Conservation (phyloP, 2,329 filamentous ascomycete genomes). For the Paecilomyces formosus region DNA sequence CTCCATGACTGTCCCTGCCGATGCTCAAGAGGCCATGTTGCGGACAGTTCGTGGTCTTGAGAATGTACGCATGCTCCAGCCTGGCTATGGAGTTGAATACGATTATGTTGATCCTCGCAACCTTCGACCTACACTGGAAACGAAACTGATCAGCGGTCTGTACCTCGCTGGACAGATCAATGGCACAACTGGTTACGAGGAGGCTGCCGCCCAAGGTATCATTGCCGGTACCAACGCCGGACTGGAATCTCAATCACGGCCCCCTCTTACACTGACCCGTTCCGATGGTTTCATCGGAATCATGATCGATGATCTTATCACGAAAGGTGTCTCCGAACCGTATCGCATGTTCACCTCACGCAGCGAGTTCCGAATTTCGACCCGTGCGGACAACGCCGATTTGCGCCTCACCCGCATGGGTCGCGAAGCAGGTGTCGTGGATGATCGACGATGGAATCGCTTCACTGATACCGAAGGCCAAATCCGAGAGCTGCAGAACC, state of each 20-base stretch:
- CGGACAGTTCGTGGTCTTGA: conserved; percentile 83
- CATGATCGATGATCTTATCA: conserved; percentile 97
- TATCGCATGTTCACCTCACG: conserved; percentile 98
- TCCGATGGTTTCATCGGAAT: conserved; percentile 95
- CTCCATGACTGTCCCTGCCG: conserved; percentile 89
- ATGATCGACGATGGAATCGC: conserved; percentile 66
- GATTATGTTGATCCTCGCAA: conserved; percentile 95
- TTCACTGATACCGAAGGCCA: conserved; percentile 60
- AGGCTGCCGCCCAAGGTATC: conserved; percentile 88
- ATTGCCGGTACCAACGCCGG: conserved; percentile 92
- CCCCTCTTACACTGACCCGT: conserved; percentile 62
- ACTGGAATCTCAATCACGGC: conserved; percentile 60
- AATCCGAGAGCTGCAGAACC: conserved; percentile 57
- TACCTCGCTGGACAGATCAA: conserved; percentile 97
- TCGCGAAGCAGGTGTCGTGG: conserved; percentile 66
- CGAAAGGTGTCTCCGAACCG: conserved; percentile 92
- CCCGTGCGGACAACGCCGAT: conserved; percentile 91
- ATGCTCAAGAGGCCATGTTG: conserved; percentile 78
- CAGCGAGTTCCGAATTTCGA: conserved; percentile 89
- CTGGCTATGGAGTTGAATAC: conserved; percentile 96
- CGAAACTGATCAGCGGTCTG: conserved; percentile 80
- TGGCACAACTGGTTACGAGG: conserved; percentile 95
- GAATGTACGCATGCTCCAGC: conserved; percentile 82
- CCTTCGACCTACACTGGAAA: conserved; percentile 82
- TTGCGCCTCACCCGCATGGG: conserved; percentile 73